Percentiles rank a stretch among this genome's conserved stretches.
phyloP scores from a whole-genome alignment of 2,329 filamentous ascomycete species.

The Penicillium sp. region DNA sequence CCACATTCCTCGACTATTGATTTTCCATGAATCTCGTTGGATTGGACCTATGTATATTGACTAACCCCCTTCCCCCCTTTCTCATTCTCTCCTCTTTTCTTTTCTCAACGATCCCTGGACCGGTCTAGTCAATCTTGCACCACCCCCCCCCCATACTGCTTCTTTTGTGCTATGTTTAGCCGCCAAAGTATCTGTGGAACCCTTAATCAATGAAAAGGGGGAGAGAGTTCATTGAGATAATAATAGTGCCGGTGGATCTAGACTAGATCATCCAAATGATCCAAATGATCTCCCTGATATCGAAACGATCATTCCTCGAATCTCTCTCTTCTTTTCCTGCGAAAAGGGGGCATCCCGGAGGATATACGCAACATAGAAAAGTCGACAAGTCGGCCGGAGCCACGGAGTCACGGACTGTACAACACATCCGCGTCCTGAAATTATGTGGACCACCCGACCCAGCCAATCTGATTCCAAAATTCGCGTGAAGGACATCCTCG shows the following conservation, averaged over 20 bases:
- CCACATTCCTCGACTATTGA: constrained; percentile 24
- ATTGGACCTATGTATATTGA: neutral
- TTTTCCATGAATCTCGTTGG: constrained; percentile 10
- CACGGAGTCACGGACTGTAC: neutral
- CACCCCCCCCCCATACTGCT: constrained; percentile 6
- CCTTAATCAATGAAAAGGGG: neutral
- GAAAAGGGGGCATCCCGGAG: neutral
- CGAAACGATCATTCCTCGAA: neutral
- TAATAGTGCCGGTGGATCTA: constrained; percentile 9
- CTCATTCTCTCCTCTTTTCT: neutral
- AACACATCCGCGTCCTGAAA: neutral
- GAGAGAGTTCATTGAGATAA: constrained; percentile 6
- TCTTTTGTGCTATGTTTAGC: constrained; percentile 16
- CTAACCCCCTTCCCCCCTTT: constrained; percentile 10
- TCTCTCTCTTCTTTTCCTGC: neutral
- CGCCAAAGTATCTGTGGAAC: neutral
- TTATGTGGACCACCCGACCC: neutral
- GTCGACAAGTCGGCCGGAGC: neutral
- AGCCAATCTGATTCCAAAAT: neutral
- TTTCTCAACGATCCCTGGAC: constrained; percentile 1
- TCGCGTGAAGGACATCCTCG: neutral
- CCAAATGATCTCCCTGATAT: too few relatives aligned
- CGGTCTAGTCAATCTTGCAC: neutral
- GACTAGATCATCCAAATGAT: too few relatives aligned
- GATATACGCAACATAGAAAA: neutral